Conservation (phyloP, 805 yeast genomes). For the Clavispora phyllophila region DNA sequence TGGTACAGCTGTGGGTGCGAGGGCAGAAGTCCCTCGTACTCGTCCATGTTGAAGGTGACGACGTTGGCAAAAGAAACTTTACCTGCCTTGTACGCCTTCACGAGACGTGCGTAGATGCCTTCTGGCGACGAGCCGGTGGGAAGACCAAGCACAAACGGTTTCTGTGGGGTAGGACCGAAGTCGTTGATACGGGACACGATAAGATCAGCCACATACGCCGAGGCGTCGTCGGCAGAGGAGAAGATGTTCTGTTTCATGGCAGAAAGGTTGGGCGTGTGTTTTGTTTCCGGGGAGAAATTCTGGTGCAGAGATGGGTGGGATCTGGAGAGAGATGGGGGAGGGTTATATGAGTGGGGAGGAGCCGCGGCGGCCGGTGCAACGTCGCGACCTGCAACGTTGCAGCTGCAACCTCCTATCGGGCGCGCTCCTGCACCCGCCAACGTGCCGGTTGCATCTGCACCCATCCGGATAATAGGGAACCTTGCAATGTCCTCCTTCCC, state of each 20-base stretch:
- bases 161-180: conserved; percentile 39
- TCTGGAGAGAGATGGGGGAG: not conserved
- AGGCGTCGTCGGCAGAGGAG: conserved; percentile 36
- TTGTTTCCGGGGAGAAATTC: too few relatives aligned
- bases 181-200: conserved; percentile 39
- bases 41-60: conserved; percentile 60
- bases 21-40: conserved; percentile 47
- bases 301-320: too few relatives aligned
- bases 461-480: not conserved
- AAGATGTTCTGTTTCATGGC: conserved; percentile 20
- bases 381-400: conserved; percentile 12
- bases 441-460: not conserved
- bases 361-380: not conserved
- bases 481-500: not conserved
- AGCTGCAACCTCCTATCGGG: conserved; percentile 1
- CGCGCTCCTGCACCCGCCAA: not conserved
- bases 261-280: too few relatives aligned
- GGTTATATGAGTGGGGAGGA: not conserved
- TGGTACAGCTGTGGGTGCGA: conserved; percentile 48
- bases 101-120: conserved; percentile 44
- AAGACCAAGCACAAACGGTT: conserved; percentile 52
- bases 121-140: conserved; percentile 64
- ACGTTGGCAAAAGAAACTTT: conserved; percentile 46
- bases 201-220: conserved; percentile 40
- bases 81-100: conserved; percentile 39